Conservation (phyloP, 768 basidiomycete species). For the Boletus rubescentipes region DNA sequence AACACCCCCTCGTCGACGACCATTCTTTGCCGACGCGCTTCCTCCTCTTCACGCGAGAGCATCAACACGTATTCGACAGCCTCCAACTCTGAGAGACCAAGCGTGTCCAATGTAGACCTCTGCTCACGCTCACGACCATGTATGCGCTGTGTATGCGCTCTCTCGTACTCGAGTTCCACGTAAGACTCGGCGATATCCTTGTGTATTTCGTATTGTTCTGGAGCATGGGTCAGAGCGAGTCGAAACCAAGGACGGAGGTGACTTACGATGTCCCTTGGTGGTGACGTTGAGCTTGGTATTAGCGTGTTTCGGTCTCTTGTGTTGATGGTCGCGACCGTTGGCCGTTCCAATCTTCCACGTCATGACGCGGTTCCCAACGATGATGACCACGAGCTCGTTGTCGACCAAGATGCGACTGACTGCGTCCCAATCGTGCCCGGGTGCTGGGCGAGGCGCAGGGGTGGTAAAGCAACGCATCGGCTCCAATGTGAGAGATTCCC, state of each 20-base stretch:
- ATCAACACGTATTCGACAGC: constrained; percentile 80
- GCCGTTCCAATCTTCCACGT: constrained; percentile 65
- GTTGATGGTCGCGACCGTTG: constrained; percentile 26
- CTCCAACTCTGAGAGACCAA: constrained; percentile 73
- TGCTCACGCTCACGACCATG: constrained; percentile 60
- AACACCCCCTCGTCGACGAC: constrained; percentile 55
- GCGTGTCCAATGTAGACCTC: constrained; percentile 48
- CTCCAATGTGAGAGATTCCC: constrained; percentile 65
- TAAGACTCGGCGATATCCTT: constrained; percentile 62
- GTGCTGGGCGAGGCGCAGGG: constrained; percentile 39
- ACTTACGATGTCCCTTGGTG: constrained; percentile 50
- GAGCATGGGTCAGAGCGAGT: neutral
- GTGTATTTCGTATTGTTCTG: constrained; percentile 65
- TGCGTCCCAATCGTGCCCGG: constrained; percentile 37
- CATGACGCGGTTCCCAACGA: constrained; percentile 60
- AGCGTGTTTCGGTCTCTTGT: constrained; percentile 35
- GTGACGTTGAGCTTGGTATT: constrained; percentile 27
- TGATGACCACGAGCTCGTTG: constrained; percentile 53
- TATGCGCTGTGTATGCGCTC: constrained; percentile 32
- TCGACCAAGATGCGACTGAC: constrained; percentile 61
- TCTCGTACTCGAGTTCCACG: constrained; percentile 52
- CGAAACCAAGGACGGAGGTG: neutral
- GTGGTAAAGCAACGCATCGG: constrained; percentile 54
- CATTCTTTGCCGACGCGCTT: constrained; percentile 10
- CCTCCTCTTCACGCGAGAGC: constrained; percentile 79